A percentile compares a stretch with the other conserved stretches of the same genome.
Evolutionary conservation across 371 early-diverging fungal species (phyloP).

Genomic region (Zopfochytrium polystomum): DNA sequence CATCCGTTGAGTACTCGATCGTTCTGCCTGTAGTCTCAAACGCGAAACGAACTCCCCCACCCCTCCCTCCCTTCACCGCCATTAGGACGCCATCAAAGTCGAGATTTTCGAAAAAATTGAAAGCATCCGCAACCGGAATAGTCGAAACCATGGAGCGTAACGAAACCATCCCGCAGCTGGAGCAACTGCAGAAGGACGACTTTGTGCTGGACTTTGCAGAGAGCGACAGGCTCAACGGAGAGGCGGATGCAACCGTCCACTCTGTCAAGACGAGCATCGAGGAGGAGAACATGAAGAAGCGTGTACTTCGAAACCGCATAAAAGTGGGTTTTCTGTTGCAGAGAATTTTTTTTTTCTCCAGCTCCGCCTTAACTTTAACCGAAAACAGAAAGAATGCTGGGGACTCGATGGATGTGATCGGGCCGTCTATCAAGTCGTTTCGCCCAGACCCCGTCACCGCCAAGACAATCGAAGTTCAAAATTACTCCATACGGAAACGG

Average conservation of each 20-base stretch:
- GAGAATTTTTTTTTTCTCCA: constrained; percentile 12
- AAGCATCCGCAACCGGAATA: constrained; percentile 36
- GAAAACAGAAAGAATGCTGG: constrained; percentile 46
- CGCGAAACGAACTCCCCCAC: too few relatives aligned
- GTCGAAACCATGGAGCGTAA: constrained; percentile 39
- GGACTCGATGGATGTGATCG: constrained; percentile 54
- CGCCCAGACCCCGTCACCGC: constrained; percentile 35
- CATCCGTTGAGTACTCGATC: too few relatives aligned
- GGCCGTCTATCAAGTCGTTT: constrained; percentile 48
- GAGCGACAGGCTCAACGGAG: constrained; percentile 36
- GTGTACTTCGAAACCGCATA: constrained; percentile 42
- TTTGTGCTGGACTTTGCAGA: constrained; percentile 51
- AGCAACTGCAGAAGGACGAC: constrained; percentile 40
- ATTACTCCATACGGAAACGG: constrained; percentile 44
- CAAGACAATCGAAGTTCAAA: constrained; percentile 33
- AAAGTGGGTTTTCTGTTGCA: constrained; percentile 29
- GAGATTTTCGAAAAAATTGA: constrained; percentile 15
- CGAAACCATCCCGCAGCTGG: constrained; percentile 36
- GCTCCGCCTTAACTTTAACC: constrained; percentile 2
- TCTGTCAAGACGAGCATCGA: constrained; percentile 34
- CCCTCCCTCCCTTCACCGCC: too few relatives aligned
- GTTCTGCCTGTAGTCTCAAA: too few relatives aligned
- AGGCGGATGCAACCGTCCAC: constrained; percentile 32
- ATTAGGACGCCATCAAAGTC: too few relatives aligned
- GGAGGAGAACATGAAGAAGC: constrained; percentile 41